Conservation (phyloP, 176 grass and related monocot genomes). For the Triticum turgidum region DNA sequence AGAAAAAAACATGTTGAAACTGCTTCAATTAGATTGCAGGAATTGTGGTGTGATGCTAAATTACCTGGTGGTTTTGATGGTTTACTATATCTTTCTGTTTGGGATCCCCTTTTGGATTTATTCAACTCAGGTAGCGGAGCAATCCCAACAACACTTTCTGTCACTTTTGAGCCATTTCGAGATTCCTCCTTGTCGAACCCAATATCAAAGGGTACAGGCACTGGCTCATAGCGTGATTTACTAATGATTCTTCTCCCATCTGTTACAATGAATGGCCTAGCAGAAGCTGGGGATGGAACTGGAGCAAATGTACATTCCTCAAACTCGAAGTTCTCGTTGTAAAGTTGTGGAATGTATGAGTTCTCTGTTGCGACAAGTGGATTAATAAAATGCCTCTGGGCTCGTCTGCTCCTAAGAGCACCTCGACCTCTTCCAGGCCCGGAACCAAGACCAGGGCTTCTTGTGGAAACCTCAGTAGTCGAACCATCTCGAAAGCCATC, state of each 20-base stretch:
- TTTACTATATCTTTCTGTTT: slow-evolving; percentile 35
- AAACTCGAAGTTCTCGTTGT: slow-evolving; percentile 64
- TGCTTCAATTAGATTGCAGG: slow-evolving; percentile 12
- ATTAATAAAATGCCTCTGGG: slow-evolving; percentile 50
- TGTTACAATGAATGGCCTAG: slow-evolving; percentile 68
- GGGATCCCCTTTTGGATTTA: slow-evolving; percentile 47
- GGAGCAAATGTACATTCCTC: slow-evolving; percentile 76
- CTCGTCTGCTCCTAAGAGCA: slow-evolving; percentile 58
- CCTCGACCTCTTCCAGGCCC: slow-evolving; percentile 51
- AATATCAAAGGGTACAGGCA: slow-evolving; percentile 33
- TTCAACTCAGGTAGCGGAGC: slow-evolving; percentile 52
- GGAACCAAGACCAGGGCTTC: slow-evolving; percentile 41
- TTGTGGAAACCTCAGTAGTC: slow-evolving; percentile 37
- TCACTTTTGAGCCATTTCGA: slow-evolving; percentile 21
- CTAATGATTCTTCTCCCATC: slow-evolving; percentile 81
- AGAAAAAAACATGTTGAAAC: slow-evolving; percentile 2
- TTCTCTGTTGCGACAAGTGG: slow-evolving; percentile 62
- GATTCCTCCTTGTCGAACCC: slow-evolving; percentile 33
- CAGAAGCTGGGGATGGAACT: slow-evolving; percentile 50
- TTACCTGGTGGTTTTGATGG: slow-evolving; percentile 57
- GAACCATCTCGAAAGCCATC: slow-evolving; percentile 43
- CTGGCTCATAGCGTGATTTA: slow-evolving; percentile 58
- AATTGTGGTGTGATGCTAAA: slow-evolving; percentile 15
- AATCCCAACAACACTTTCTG: slow-evolving; percentile 40
- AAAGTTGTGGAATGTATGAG: slow-evolving; percentile 74